Base-by-base conservation (phyloP, 345 rosid species). In the Boechera divaricarpa region DNA sequence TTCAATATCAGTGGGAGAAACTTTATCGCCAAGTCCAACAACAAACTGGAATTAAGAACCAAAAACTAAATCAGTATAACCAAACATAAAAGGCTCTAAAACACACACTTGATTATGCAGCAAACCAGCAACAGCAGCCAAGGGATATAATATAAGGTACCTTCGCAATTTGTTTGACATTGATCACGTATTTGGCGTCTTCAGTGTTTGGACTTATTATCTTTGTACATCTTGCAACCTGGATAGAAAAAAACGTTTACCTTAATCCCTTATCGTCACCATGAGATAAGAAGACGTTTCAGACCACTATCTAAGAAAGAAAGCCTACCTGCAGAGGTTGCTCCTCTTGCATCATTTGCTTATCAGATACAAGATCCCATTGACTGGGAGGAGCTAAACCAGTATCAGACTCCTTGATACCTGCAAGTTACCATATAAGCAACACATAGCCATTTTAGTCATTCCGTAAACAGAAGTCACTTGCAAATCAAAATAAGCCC, bases 301-400 rank as follows among this genome's bases (percentile, higher is more conserved):
- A 73, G n/a, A 53, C n/a, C 59, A 49, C 44, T 10, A 29, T 4
- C 24, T 9, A 39, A 28, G 7, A 44, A 55, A 24, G 72, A 63
- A 39, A 6, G 10, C 16, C 2, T 66, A 79, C 78, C 87, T 95
- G 99, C 58, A 95, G 96, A 7, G 98, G 99, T 67, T 95, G 98
- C 81, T 95, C 99, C 77, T 95, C 99, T 76, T 95, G 99, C 99
- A 95, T 95, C 99, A 95, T 95, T 70, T 92, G 97, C 69, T 95
- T 95, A 70, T 95, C 99, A 1, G 99, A 95, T 13, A 95, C 99
- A 66, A 95, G 99, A 86, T 95, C 99, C 99, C 99, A 95, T 53
- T 95, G 99, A 70, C 98, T 92, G 5, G 99, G 99, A 54, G 97
- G 90, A 72, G 98, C 98, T 75, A 95, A 81, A 11, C 99, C 98